A percentile compares a stretch with the other conserved stretches of the same genome.
Conservation (phyloP, 1,284 basidiomycete species). For the Lentinula novae-zelandiae region DNA sequence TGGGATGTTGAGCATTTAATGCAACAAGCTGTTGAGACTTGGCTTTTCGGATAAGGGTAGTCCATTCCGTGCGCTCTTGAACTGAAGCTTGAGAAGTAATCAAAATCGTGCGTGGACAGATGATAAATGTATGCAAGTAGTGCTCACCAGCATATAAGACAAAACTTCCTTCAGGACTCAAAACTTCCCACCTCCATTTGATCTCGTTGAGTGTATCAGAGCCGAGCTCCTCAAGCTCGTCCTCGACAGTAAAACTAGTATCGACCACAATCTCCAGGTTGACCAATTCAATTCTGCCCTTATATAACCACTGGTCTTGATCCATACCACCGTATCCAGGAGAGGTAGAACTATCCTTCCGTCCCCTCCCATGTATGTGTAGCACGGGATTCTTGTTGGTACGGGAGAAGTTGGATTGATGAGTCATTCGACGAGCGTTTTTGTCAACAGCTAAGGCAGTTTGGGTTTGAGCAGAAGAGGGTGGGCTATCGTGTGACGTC, state of each 20-base stretch:
- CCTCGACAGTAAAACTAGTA: constrained; percentile 22
- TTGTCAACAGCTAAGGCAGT: neutral
- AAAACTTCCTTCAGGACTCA: constrained; percentile 77
- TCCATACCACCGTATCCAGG: constrained; percentile 18
- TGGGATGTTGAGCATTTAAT: constrained; percentile 63
- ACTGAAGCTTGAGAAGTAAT: constrained; percentile 37
- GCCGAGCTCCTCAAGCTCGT: constrained; percentile 28
- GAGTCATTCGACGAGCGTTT: neutral
- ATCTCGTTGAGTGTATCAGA: constrained; percentile 26
- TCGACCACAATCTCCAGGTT: constrained; percentile 74
- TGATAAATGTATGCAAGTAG: neutral
- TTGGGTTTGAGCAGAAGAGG: neutral
- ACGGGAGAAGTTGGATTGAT: constrained; percentile 3
- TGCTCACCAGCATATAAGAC: constrained; percentile 66
- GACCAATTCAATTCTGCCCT: constrained; percentile 64
- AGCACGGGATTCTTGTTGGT: constrained; percentile 3
- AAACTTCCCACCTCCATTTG: constrained; percentile 62
- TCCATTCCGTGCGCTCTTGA: constrained; percentile 69
- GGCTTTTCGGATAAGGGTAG: constrained; percentile 63
- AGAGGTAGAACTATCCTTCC: constrained; percentile 19
- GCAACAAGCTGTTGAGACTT: constrained; percentile 68
- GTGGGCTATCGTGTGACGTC: neutral
- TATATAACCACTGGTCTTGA: constrained; percentile 68
- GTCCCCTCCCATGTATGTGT: neutral
- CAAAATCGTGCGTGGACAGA: neutral